Evolutionary conservation across 495 filamentous ascomycete genomes (phyloP).

Genomic region (Aspergillus hancockii): DNA sequence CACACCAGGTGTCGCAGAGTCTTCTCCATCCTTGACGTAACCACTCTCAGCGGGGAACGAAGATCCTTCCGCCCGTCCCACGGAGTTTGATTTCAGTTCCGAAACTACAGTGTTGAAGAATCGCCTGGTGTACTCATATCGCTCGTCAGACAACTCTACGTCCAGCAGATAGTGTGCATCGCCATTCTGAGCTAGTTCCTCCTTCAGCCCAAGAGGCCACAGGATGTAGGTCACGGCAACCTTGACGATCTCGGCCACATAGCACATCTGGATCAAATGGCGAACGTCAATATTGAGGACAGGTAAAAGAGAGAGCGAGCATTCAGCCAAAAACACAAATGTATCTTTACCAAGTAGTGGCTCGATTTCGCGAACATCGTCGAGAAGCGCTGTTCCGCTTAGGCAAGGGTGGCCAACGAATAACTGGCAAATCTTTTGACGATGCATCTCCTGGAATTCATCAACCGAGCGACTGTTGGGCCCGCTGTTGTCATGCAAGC

Average conservation of each 20-base stretch:
- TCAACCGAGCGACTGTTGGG: constrained; percentile 57
- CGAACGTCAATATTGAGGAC: constrained; percentile 73
- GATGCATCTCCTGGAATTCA: constrained; percentile 70
- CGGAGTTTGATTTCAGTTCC: constrained; percentile 46
- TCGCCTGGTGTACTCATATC: constrained; percentile 32
- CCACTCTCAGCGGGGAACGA: constrained; percentile 45
- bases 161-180: constrained; percentile 32
- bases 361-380: constrained; percentile 52
- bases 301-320: constrained; percentile 68
- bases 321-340: constrained; percentile 85
- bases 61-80: constrained; percentile 43
- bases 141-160: constrained; percentile 31
- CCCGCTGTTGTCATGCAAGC: constrained; percentile 53
- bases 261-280: constrained; percentile 85
- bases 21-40: constrained; percentile 47
- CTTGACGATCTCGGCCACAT: constrained; percentile 87
- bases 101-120: constrained; percentile 46
- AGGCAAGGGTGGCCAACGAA: constrained; percentile 61
- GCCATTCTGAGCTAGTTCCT: constrained; percentile 36
- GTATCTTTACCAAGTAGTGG: constrained; percentile 76
- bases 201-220: constrained; percentile 44
- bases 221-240: constrained; percentile 53
- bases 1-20: constrained; percentile 38
- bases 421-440: constrained; percentile 74
- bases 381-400: constrained; percentile 36